Evolutionary conservation across 805 yeast genomes (phyloP).

Genomic region (Suhomyces emberorum): DNA sequence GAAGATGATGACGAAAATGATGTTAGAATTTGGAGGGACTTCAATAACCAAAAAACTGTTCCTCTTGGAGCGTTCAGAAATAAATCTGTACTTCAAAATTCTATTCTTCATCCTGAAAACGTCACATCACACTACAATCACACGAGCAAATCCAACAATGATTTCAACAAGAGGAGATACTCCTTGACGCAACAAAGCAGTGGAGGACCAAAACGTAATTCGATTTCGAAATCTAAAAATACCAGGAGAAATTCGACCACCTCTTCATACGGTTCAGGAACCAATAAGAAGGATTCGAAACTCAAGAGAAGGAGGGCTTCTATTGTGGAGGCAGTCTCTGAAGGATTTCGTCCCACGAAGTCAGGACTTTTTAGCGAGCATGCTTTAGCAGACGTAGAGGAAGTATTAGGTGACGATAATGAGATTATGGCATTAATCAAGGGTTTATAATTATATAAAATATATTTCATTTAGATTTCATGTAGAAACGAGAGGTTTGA

Average conservation of each 20-base stretch:
- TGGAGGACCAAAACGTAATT: conserved; percentile 6
- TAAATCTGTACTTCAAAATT: conserved; percentile 42
- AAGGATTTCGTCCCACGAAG: conserved; percentile 71
- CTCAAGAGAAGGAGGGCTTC: conserved; percentile 56
- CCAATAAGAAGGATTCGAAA: conserved; percentile 2
- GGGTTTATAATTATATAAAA: conserved; percentile 14
- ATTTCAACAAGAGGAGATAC: conserved; percentile 23
- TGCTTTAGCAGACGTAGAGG: conserved; percentile 72
- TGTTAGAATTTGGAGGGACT: conserved; percentile 44
- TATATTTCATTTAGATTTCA: not conserved
- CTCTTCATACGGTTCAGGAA: conserved; percentile 3
- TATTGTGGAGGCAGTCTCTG: conserved; percentile 70
- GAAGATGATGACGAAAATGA: conserved; percentile 68
- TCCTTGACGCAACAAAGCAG: conserved; percentile 11
- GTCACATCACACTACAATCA: conserved; percentile 24
- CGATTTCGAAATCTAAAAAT: conserved; percentile 4
- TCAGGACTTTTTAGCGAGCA: conserved; percentile 75
- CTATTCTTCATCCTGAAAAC: conserved; percentile 20
- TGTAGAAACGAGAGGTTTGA: no score
- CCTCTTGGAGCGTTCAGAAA: conserved; percentile 92
- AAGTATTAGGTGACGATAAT: conserved; percentile 52
- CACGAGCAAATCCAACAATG: conserved; percentile 24
- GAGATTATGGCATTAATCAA: conserved; percentile 43
- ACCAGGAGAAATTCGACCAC: conserved; percentile 4
- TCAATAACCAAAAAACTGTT: conserved; percentile 44